Percentiles rank a stretch among this genome's conserved stretches.
Evolutionary conservation across 2,329 filamentous ascomycete species (phyloP).

Genomic region (Fusarium fujikuroi): DNA sequence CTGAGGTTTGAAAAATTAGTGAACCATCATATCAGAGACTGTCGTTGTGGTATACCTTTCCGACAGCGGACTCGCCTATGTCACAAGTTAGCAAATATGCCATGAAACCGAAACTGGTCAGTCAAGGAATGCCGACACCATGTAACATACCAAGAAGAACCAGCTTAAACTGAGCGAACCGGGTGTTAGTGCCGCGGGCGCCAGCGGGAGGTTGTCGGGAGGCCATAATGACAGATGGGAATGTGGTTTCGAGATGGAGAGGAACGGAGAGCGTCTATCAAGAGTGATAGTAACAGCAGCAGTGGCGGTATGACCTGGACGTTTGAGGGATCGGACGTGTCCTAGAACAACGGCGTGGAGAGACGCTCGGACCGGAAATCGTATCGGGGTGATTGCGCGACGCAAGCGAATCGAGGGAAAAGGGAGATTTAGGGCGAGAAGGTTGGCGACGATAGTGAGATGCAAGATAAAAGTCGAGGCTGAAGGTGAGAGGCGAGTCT

Average conservation of each 20-base stretch:
- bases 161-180: constrained; percentile 99
- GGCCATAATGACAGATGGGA: constrained; percentile 72
- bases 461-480: constrained; percentile 35
- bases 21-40: constrained; percentile 5
- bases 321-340: constrained; percentile 44
- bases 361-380: constrained; percentile 30
- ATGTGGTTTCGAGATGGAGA: constrained; percentile 41
- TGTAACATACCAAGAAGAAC: constrained; percentile 84
- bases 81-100: constrained; percentile 51
- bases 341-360: constrained; percentile 41
- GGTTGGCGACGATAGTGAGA: constrained; percentile 15
- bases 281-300: constrained; percentile 17
- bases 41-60: constrained; percentile 76
- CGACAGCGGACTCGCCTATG: constrained; percentile 95
- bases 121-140: constrained; percentile 16
- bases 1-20: constrained; percentile 58
- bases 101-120: constrained; percentile 11
- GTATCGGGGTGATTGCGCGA: constrained; percentile 24
- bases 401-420: constrained; percentile 15
- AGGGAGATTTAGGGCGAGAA: constrained; percentile 13
- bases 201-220: constrained; percentile 76
- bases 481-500: constrained; percentile 39
- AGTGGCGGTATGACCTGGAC: constrained; percentile 41
- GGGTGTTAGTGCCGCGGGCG: constrained; percentile 74
- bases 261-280: constrained; percentile 24